Evolutionary conservation across 495 filamentous ascomycete genomes (phyloP).

Genomic region (Aspergillus sclerotiicarbonarius): DNA sequence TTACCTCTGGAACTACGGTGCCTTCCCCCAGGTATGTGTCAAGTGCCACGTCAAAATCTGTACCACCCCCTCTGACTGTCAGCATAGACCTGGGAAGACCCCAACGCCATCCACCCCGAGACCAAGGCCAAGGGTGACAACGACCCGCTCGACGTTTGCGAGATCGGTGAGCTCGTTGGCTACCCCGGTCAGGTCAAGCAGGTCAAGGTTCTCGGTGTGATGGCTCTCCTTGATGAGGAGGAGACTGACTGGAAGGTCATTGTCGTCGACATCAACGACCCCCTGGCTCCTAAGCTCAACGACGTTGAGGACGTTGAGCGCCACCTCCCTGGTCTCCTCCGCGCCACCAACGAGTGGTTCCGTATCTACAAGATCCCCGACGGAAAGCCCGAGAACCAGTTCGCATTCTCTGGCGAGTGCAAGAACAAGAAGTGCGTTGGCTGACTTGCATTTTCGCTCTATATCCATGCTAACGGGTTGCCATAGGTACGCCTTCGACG

Average conservation of each 20-base stretch:
- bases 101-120: slow-evolving; percentile 90
- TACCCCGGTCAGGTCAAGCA: slow-evolving; percentile 97
- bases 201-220: slow-evolving; percentile 98
- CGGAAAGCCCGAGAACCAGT: slow-evolving; percentile 99
- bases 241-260: slow-evolving; percentile 99
- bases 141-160: slow-evolving; percentile 98
- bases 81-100: slow-evolving; percentile 95
- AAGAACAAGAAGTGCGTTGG: slow-evolving; percentile 90
- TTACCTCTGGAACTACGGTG: slow-evolving; percentile 99
- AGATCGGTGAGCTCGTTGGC: slow-evolving; percentile 97
- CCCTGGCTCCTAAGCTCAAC: slow-evolving; percentile 92
- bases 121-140: slow-evolving; percentile 99
- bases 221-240: slow-evolving; percentile 98
- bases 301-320: slow-evolving; percentile 99
- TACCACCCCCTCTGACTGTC: slow-evolving; percentile 6
- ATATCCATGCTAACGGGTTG: slow-evolving; percentile 20
- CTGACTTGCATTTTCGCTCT: not conserved
- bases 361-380: slow-evolving; percentile 99
- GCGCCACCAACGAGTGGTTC: slow-evolving; percentile 99
- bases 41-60: not conserved
- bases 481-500: slow-evolving; percentile 79
- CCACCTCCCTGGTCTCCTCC: slow-evolving; percentile 92
- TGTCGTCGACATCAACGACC: slow-evolving; percentile 97
- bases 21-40: slow-evolving; percentile 84
- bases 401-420: slow-evolving; percentile 99